phyloP scores from a whole-genome alignment of 805 yeast genomes.

The Dipodascopsis uninucleata region DNA sequence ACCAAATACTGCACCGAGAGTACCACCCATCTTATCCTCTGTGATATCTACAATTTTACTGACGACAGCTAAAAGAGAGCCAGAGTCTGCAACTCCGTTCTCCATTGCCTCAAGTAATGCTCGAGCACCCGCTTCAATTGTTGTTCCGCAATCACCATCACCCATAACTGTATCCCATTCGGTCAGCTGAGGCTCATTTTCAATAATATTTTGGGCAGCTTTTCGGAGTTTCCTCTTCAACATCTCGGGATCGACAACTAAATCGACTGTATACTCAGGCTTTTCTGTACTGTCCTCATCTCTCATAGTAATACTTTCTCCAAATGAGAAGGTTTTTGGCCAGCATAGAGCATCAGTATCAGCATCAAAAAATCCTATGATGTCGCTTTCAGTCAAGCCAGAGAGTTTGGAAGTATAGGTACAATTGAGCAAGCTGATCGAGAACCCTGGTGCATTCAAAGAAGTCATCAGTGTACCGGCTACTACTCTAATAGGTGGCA shows the following conservation, averaged over 20 bases:
- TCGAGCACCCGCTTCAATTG: conserved; percentile 74
- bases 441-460: conserved; percentile 86
- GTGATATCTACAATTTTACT: conserved; percentile 58
- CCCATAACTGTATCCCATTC: conserved; percentile 83
- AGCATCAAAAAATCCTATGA: conserved; percentile 15
- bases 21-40: conserved; percentile 87
- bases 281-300: neutral
- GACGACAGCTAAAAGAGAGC: conserved; percentile 47
- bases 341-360: conserved; percentile 15
- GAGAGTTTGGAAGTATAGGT: conserved; percentile 34
- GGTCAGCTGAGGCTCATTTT: conserved; percentile 77
- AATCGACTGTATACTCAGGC: conserved; percentile 2
- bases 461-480: conserved; percentile 84
- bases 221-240: conserved; percentile 37
- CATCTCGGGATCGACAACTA: conserved; percentile 9
- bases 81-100: conserved; percentile 48
- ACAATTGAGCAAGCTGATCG: conserved; percentile 73
- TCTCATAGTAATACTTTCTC: neutral
- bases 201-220: conserved; percentile 51
- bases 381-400: conserved; percentile 3
- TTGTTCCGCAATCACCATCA: conserved; percentile 95
- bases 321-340: conserved; percentile 7
- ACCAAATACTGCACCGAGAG: conserved; percentile 90
- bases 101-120: conserved; percentile 56
- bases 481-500: conserved; percentile 63